Conservation (phyloP, 2,329 filamentous ascomycete genomes). For the Xylariaceae sp. region DNA sequence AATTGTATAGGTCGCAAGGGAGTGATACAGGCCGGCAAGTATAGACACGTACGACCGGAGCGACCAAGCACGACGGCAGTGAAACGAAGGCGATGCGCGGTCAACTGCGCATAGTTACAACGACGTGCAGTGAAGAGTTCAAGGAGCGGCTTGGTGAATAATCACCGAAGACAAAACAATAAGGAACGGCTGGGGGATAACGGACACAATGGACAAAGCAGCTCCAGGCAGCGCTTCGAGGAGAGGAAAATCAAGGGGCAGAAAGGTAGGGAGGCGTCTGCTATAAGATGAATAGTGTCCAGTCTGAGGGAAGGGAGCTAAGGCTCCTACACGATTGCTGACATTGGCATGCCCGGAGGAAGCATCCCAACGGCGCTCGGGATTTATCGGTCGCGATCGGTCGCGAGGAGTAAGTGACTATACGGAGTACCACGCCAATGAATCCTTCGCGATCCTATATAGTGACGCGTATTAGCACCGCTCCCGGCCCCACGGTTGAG, state of each 20-base stretch:
- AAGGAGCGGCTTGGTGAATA: slow-evolving; percentile 25
- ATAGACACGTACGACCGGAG: not conserved
- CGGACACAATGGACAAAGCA: slow-evolving; percentile 15
- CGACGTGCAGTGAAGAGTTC: slow-evolving; percentile 10
- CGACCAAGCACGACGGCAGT: slow-evolving; percentile 4
- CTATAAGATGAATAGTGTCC: slow-evolving; percentile 14
- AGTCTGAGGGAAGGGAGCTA: no score
- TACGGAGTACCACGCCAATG: no score
- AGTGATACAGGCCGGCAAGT: slow-evolving; percentile 6
- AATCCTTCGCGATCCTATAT: no score
- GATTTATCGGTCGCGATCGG: slow-evolving; percentile 11
- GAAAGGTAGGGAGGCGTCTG: slow-evolving; percentile 11
- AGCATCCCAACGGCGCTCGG: slow-evolving; percentile 6
- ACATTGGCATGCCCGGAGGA: not conserved
- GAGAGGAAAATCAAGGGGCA: slow-evolving; percentile 7
- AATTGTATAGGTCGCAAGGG: slow-evolving; percentile 3
- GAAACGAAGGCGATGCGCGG: slow-evolving; percentile 15
- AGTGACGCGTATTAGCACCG: no score
- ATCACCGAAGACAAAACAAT: slow-evolving; percentile 25
- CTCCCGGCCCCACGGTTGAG: no score
- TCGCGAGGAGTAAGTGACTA: slow-evolving; percentile 10
- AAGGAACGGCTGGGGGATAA: slow-evolving; percentile 18
- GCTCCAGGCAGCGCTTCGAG: slow-evolving; percentile 6
- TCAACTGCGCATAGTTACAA: slow-evolving; percentile 5
- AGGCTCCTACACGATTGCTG: not conserved